Percentiles rank a stretch among this genome's conserved stretches.
phyloP scores from a whole-genome alignment of 2,329 filamentous ascomycete species.

The Microcyclospora tardicrescens region DNA sequence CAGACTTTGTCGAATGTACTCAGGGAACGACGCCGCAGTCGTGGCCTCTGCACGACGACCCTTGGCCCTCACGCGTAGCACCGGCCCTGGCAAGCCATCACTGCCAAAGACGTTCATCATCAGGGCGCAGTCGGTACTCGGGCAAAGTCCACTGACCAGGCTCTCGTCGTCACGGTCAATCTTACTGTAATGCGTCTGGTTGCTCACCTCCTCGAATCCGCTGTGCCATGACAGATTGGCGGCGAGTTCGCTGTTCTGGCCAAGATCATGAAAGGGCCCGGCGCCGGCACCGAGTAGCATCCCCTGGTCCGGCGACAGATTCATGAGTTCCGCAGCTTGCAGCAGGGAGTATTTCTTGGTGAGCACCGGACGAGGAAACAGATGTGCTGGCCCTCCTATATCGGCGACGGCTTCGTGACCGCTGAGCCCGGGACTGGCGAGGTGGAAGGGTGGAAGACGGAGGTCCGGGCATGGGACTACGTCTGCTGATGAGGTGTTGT shows the following conservation, averaged over 20 bases:
- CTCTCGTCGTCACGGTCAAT: conserved; percentile 27
- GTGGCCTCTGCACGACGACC: conserved; percentile 11
- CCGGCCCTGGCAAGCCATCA: conserved; percentile 12
- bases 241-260: conserved; percentile 17
- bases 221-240: conserved; percentile 18
- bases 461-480: conserved; percentile 17
- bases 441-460: conserved; percentile 13
- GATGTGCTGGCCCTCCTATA: conserved; percentile 20
- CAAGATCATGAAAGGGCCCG: conserved; percentile 17
- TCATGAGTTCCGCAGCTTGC: conserved; percentile 14
- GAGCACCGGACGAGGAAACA: conserved; percentile 17
- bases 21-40: conserved; percentile 15
- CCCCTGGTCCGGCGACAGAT: conserved; percentile 11
- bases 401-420: conserved; percentile 18
- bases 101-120: conserved; percentile 22
- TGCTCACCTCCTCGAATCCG: conserved; percentile 11
- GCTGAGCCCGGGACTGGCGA: conserved; percentile 15
- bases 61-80: conserved; percentile 17
- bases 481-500: conserved; percentile 9
- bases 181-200: conserved; percentile 23
- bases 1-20: conserved; percentile 15
- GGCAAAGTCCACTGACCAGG: conserved; percentile 9
- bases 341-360: conserved; percentile 18
- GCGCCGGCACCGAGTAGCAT: conserved; percentile 19
- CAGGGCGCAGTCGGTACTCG: conserved; percentile 16